phyloP scores from a whole-genome alignment of 1,284 basidiomycete genomes.

The Cystobasidium slooffiae region DNA sequence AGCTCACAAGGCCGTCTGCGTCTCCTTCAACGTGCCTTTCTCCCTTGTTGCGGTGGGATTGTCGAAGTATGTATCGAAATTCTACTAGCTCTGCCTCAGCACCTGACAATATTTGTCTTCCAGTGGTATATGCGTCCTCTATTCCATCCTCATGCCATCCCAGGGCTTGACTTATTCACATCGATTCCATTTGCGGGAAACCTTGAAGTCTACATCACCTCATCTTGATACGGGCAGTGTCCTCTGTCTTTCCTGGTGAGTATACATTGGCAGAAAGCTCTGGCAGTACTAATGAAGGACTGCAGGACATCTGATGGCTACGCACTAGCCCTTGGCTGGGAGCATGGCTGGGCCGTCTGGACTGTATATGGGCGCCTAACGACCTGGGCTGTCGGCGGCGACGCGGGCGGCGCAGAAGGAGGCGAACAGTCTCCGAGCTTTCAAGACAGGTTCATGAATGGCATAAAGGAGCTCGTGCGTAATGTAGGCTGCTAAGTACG shows the following conservation, averaged over 20 bases:
- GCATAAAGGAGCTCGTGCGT: slow-evolving; percentile 61
- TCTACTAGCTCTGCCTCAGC: slow-evolving; percentile 44
- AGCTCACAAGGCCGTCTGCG: slow-evolving; percentile 66
- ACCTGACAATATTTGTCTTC: not conserved
- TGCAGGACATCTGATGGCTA: slow-evolving; percentile 85
- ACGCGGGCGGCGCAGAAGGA: slow-evolving; percentile 63
- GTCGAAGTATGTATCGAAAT: slow-evolving; percentile 62
- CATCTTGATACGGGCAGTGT: slow-evolving; percentile 69
- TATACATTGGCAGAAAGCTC: not conserved
- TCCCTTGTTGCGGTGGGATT: slow-evolving; percentile 84
- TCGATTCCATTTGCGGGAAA: slow-evolving; percentile 52
- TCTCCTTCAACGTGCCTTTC: slow-evolving; percentile 80
- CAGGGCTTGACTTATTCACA: slow-evolving; percentile 51
- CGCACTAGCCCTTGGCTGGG: slow-evolving; percentile 94
- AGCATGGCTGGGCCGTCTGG: slow-evolving; percentile 86
- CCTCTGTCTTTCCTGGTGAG: slow-evolving; percentile 70
- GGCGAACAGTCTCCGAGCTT: slow-evolving; percentile 49
- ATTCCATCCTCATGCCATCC: slow-evolving; percentile 32
- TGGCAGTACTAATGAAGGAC: not conserved
- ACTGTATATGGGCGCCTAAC: slow-evolving; percentile 87
- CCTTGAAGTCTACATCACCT: slow-evolving; percentile 55
- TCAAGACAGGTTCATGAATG: slow-evolving; percentile 84
- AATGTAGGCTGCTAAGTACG: slow-evolving; percentile 45
- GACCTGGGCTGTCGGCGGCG: slow-evolving; percentile 72
- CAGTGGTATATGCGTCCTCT: slow-evolving; percentile 26